Base-by-base conservation (phyloP, 2,329 filamentous ascomycete genomes). In the Diaporthe sp. region DNA sequence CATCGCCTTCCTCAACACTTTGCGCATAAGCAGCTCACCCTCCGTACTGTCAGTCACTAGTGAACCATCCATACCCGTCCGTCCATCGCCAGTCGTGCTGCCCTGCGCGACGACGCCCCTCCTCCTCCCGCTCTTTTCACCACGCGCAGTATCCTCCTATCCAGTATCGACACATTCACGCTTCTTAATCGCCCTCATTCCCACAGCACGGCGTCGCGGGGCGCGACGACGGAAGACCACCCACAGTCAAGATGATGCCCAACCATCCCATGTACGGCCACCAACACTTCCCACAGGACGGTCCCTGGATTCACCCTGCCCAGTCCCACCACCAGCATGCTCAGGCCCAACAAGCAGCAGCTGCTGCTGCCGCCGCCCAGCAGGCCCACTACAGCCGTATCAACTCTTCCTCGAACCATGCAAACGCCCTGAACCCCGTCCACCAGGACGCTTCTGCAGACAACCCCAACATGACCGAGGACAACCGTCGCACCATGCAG, bases 401-500 rank as follows among this genome's bases (percentile, higher is more conserved):
- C 78, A 90, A 93, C 59, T 89, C 89, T 79, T 91, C 87, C 77
- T 92, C 92, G 80, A 92, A 90, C 78, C 88, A 86, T 71, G 82
- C 83, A 53, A 82, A 82, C 66, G 84, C 84, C 74, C 81, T 87
- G 77, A 83, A 88, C 53, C 84, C 83, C 25, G 83, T 82, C 66
- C 89, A 92, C 77, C 88, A 89, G 80, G 88, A 92, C 78, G 85
- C 84, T 74, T 81, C 86, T 76, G 86, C 93, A 79, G 93, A 94
- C 80, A 90, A 90, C 85, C 84, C 77, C 22, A 75, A 75, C 39
- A 90, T 97, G 77, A 94, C 93, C 25, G 96, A 98, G 82, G 96
- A 98, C 82, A 98, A 98, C 84, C 91, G 95, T 78, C 92, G 96
- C 77, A 97, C 97, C n/a, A 91, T 98, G 84, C 92, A 92, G 77